Base-by-base conservation (phyloP, 495 filamentous ascomycete species). In the Penicillium cataractarum region DNA sequence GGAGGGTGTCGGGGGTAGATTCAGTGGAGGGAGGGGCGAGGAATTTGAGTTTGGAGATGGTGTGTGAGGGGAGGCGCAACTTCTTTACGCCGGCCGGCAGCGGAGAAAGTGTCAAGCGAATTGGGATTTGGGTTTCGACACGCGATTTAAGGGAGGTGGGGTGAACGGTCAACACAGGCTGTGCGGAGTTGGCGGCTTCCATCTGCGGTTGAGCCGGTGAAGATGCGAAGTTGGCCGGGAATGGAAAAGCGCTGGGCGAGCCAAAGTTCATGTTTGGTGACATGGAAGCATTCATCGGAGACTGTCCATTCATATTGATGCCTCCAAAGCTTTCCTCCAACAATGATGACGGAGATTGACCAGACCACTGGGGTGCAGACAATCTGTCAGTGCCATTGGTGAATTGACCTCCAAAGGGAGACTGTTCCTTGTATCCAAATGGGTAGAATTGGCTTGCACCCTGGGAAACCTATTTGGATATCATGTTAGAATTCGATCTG, bases 81-180 rank as follows among this genome's bases (percentile, higher is more conserved):
- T 86, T 92, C 57, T 86, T 90, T 33, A 93, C 85, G 21, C 90
- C 89, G 3, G 75, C 67, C 2, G 93, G 93, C 51, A 93, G 76
- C 12, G 89, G 86, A 55, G 83, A 85, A 7, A 97, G 76, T 4
- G 87, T 90, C 63, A 97, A 78, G 64, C 84, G 86, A 62, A 97
- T 89, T 3, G 87, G 86, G 60, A 97, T 96, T 70, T 98, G 94
- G 0, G 94, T 98, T 78, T 98, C 94, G 19, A 98, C 94, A 9
- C 94, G 86, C 19, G 93, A 96, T 75, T 97, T 98, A 58, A 84
- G 71, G 10, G 88, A 86, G 3, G 87, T 88, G 2, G 87, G 86
- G 62, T 89, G 85, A 51, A 92, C 81, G 9, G 75, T 83, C 37
- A 87, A 72, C 42, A 76, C 71, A 24, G 79, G 80, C 24, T 73